phyloP scores from a whole-genome alignment of 441 rosid species.

The Brassica balearica region DNA sequence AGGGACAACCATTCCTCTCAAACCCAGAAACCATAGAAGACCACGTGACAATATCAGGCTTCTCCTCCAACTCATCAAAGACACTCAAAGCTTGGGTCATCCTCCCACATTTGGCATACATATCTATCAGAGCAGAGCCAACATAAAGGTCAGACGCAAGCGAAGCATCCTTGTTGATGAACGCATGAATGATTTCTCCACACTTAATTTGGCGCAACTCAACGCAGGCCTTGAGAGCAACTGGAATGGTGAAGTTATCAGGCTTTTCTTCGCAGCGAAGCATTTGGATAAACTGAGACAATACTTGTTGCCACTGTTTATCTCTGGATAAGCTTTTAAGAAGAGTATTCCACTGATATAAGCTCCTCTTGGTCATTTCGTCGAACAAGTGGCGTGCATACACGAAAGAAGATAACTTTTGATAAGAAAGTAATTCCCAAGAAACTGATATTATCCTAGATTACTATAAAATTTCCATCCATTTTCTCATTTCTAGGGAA shows the following conservation, averaged over 20 bases:
- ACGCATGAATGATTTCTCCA: slow-evolving; percentile 55
- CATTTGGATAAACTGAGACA: slow-evolving; percentile 46
- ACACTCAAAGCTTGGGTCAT: slow-evolving; percentile 48
- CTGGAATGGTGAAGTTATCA: slow-evolving; percentile 52
- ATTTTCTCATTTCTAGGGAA: slow-evolving; percentile 7
- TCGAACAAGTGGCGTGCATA: slow-evolving; percentile 56
- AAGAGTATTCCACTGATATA: slow-evolving; percentile 54
- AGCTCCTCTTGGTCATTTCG: slow-evolving; percentile 54
- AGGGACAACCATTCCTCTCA: slow-evolving; percentile 50
- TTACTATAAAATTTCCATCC: neutral
- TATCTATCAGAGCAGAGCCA: slow-evolving; percentile 55
- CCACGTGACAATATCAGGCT: slow-evolving; percentile 58
- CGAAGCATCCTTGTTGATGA: slow-evolving; percentile 43
- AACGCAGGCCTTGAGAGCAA: slow-evolving; percentile 55
- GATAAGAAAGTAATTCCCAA: neutral
- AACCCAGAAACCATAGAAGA: slow-evolving; percentile 63
- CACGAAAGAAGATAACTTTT: slow-evolving; percentile 23
- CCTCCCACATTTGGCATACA: slow-evolving; percentile 53
- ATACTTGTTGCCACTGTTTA: slow-evolving; percentile 43
- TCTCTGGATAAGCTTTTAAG: slow-evolving; percentile 52
- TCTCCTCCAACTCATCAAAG: slow-evolving; percentile 49
- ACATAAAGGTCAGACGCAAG: slow-evolving; percentile 49
- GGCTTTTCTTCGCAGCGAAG: slow-evolving; percentile 45
- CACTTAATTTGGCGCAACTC: slow-evolving; percentile 44
- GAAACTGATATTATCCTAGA: neutral